Evolutionary conservation across 116 monocot genomes (phyloP), one percentile per base, ranked within the genome.

Genomic region (Posidonia oceanica): DNA sequence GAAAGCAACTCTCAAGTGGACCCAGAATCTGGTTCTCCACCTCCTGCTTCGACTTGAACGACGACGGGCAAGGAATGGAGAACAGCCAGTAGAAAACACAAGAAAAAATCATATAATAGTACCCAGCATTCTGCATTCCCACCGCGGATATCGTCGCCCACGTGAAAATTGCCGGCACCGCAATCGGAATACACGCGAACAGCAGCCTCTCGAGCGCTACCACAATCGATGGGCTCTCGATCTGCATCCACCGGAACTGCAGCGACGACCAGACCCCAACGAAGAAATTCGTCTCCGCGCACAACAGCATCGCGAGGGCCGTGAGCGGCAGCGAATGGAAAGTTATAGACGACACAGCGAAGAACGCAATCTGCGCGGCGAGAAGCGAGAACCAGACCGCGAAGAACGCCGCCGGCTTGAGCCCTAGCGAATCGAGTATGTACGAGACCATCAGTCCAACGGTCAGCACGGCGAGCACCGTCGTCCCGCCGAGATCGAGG

Each of bases 51-150:
- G 78, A 63, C 22, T 67, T 77, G 74, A 92, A 92, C 42, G 87
- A 75, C 14, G 96, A 86, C 0, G 74, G 48, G 36, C 87, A 65
- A 15, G 98, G 93, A 10, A 93, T 61, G 22, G 98, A 85, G 78
- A 86, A 99, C 63, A 99, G 63, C 93, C 98, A 99, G 55, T 93
- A 99, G 76, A 80, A 93, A 38, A 84, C 23, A 52, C 90, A 93
- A 42, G 77, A 61, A 52, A 93, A 86, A 7, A 78, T 77, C 75
- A 81, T 74, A 60, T 86, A 67, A 76, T 93, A 90, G 72, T 82
- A 90, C 15, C 86, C 78, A 17, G 93, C 82, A 40, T 82, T 75
- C 17, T 60, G 66, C 80, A 99, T 84, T 59, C 98, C 98, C 21
- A 93, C 64, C 20, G 86, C 98, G 3, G 84, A 69, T 52, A 93